These are phyloP conservation scores for Sideroxylon spinosum DNA, from an alignment of 179 eudicot genomes.

Conservation along the genomic window DNA sequence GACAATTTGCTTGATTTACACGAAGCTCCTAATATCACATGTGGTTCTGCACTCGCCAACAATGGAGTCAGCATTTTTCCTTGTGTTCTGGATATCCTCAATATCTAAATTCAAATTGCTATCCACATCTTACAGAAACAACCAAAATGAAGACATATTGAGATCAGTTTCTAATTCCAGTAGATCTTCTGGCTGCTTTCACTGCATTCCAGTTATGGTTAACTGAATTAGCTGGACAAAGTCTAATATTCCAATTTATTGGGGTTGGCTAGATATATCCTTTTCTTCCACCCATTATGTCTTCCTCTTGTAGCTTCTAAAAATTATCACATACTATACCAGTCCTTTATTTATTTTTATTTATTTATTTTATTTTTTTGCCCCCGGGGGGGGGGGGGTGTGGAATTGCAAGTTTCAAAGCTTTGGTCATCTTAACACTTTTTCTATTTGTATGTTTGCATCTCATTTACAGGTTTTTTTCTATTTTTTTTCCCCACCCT, in stretches of 20 bases:
- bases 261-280: no score
- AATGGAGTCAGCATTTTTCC: not conserved
- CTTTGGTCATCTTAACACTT: not conserved
- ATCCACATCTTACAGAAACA: not conserved
- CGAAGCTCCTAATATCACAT: not conserved
- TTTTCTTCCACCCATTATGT: no score
- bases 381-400: not conserved
- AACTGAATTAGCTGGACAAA: no score
- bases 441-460: not conserved
- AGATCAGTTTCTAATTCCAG: no score
- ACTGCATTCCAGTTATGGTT: no score
- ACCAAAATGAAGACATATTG: slow-evolving; percentile 4
- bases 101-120: not conserved
- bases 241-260: no score
- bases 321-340: not conserved
- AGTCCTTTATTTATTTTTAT: not conserved
- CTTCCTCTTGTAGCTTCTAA: no score
- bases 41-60: not conserved
- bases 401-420: not conserved
- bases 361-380: no score
- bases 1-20: not conserved
- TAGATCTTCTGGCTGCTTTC: no score
- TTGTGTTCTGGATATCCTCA: not conserved
- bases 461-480: not conserved
- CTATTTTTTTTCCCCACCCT: not conserved